phyloP scores from a whole-genome alignment of 495 filamentous ascomycete species.

The Xylaria intraflava region DNA sequence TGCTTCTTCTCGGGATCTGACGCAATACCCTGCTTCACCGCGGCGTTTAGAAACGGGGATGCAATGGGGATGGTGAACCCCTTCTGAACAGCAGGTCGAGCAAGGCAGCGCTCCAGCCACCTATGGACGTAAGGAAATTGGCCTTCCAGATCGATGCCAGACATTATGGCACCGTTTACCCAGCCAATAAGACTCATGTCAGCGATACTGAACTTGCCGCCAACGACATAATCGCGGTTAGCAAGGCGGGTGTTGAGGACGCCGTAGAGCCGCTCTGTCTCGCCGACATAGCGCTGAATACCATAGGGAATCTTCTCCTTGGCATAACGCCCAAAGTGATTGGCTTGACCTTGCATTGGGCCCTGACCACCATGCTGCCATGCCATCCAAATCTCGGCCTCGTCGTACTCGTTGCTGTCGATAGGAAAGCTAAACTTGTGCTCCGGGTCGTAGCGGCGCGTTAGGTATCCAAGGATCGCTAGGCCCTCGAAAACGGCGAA shows the following conservation, averaged over 20 bases:
- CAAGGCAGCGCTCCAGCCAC: slow-evolving; percentile 57
- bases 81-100: slow-evolving; percentile 59
- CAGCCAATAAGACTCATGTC: slow-evolving; percentile 71
- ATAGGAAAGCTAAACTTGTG: slow-evolving; percentile 69
- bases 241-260: slow-evolving; percentile 66
- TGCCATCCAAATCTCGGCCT: slow-evolving; percentile 60
- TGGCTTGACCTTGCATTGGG: slow-evolving; percentile 84
- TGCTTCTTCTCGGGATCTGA: slow-evolving; percentile 23
- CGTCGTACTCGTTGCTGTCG: slow-evolving; percentile 61
- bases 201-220: slow-evolving; percentile 69
- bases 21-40: slow-evolving; percentile 5
- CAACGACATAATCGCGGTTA: slow-evolving; percentile 56
- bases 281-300: slow-evolving; percentile 68
- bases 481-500: slow-evolving; percentile 74
- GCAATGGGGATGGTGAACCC: slow-evolving; percentile 58
- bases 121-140: slow-evolving; percentile 62
- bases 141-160: slow-evolving; percentile 55
- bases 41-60: slow-evolving; percentile 6
- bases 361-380: slow-evolving; percentile 59
- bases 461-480: slow-evolving; percentile 72
- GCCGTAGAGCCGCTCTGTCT: slow-evolving; percentile 70
- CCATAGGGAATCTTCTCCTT: slow-evolving; percentile 73
- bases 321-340: slow-evolving; percentile 74
- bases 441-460: slow-evolving; percentile 67
- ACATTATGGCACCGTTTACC: slow-evolving; percentile 39